Evolutionary conservation across 2,329 filamentous ascomycete species (phyloP), one percentile per base, ranked within the genome.

Genomic region (Davidsoniella australis): DNA sequence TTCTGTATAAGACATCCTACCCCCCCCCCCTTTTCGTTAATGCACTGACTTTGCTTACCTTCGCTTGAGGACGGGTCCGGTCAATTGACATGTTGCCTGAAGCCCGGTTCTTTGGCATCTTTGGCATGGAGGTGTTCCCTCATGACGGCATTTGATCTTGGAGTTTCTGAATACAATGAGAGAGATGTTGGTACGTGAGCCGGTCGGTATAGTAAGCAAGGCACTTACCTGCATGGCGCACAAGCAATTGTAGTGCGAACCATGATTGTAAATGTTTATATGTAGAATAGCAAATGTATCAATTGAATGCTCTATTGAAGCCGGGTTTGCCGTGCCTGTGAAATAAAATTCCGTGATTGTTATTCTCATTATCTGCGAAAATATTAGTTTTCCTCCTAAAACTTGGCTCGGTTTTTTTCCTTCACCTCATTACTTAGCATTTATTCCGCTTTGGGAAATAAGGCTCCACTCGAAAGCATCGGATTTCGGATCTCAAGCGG

Each of bases 141-240:
- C 41, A 26, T 50, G 48, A 18, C 37, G 48, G 44, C 51, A 53
- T 40, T 53, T 51, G 8, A 53, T 47, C 38, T 53, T 53, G 18
- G 51, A 52, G 17, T 16, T 41, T 20, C 50, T 52, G 4, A 23
- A n/a, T 29, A 33, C 38, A 24, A 23, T 44, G 16, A 18, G 18
- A 18, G 8, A 18, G 18, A 18, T 8, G 20, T 5, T 23, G 14
- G 12, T 16, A 8, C 20, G 18, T 39, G 26, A 14, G 8, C 7
- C 10, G 10, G 20, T 41, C 26, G 6, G 12, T 8, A 37, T 5
- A 40, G 16, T 8, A 36, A 9, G 14, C 10, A 29, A 4, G 6
- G 18, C 16, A 44, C 50, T 16, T 47, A 49, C 50, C 50, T 42
- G 20, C 50, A 52, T 17, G 24, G 36, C 4, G 47, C 46, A 46